Conservation (phyloP, 2,329 filamentous ascomycete species). For the Cercospora citrullina region DNA sequence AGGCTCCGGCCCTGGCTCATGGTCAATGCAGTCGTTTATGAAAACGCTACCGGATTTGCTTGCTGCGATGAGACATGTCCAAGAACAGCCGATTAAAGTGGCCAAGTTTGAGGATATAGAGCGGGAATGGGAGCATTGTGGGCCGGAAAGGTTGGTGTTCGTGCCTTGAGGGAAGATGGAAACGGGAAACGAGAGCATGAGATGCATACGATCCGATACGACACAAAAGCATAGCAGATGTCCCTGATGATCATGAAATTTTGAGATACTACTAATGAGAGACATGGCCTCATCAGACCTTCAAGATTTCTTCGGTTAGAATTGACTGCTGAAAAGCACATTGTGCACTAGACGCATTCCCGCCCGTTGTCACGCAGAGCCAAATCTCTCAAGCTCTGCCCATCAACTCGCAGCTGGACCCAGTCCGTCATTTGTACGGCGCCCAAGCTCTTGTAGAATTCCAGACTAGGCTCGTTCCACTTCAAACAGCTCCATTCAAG, state of each 20-base stretch:
- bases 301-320: no score
- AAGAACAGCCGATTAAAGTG: slow-evolving; percentile 30
- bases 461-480: slow-evolving; percentile 89
- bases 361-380: no score
- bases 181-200: background rate
- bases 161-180: slow-evolving; percentile 19
- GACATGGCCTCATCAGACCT: no score
- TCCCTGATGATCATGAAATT: background rate
- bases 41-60: slow-evolving; percentile 31
- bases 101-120: slow-evolving; percentile 32
- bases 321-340: no score
- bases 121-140: slow-evolving; percentile 29
- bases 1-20: slow-evolving; percentile 35
- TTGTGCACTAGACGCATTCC: no score
- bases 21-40: slow-evolving; percentile 28
- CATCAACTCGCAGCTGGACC: slow-evolving; percentile 74
- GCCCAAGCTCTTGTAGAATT: slow-evolving; percentile 71
- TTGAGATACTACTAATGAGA: background rate
- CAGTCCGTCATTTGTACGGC: slow-evolving; percentile 68
- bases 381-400: slow-evolving; percentile 64
- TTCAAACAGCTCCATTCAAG: slow-evolving; percentile 90
- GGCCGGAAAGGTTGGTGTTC: slow-evolving; percentile 29
- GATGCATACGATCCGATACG: background rate
- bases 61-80: slow-evolving; percentile 21
- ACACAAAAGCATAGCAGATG: background rate